Evolutionary conservation across 176 grass and related monocot genomes (phyloP).

Genomic region (Otatea glauca): DNA sequence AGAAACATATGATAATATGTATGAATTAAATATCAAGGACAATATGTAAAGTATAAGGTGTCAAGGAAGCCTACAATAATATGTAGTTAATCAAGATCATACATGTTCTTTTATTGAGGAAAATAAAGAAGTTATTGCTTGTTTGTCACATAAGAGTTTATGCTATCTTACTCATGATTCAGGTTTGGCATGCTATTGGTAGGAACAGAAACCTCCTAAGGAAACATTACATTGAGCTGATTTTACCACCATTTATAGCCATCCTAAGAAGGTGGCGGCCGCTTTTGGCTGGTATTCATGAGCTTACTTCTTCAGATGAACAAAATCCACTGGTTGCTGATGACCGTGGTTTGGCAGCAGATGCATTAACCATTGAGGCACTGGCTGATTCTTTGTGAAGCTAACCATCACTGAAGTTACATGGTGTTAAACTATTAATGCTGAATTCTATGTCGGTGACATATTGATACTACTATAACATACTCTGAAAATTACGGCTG

Average conservation of each 20-base stretch:
- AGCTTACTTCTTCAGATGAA: constrained; percentile 83
- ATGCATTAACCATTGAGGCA: constrained; percentile 81
- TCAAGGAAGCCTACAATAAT: too few species aligned
- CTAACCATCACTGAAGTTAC: constrained; percentile 27
- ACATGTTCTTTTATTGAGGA: neutral
- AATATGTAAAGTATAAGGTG: too few species aligned
- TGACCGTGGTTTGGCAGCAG: constrained; percentile 90
- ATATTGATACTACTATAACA: constrained; percentile 14
- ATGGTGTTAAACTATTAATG: neutral
- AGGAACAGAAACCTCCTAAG: constrained; percentile 78
- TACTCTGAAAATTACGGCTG: constrained; percentile 1
- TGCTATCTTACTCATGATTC: constrained; percentile 42
- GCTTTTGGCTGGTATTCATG: constrained; percentile 94
- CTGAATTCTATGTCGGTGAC: neutral
- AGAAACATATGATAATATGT: too few species aligned
- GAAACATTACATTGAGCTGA: constrained; percentile 87
- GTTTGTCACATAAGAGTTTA: neutral
- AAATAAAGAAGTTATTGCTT: neutral
- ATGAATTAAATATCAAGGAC: too few species aligned
- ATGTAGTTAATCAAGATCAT: too few species aligned
- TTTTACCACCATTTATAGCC: constrained; percentile 92
- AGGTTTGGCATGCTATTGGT: constrained; percentile 96
- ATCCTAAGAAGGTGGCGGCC: constrained; percentile 89
- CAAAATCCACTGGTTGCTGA: constrained; percentile 89
- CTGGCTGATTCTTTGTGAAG: constrained; percentile 31